Conservation (phyloP, 805 yeast species). For the Suhomyces sp. region DNA sequence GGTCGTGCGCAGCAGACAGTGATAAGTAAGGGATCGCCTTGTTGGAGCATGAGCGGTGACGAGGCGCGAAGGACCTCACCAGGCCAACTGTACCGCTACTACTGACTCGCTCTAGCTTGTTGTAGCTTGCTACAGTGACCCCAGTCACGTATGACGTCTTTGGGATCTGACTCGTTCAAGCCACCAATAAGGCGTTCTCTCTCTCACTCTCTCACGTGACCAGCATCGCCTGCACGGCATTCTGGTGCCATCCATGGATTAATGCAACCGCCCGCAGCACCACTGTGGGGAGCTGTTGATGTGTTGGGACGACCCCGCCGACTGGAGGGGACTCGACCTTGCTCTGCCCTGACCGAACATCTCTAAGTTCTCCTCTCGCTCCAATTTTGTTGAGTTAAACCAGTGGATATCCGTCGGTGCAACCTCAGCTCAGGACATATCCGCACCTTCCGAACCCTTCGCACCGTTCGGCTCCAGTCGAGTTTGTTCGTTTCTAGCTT, state of each 20-base stretch:
- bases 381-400: neutral
- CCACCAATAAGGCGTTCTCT: neutral
- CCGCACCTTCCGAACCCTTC: neutral
- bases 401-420: neutral
- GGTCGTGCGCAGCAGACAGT: neutral
- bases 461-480: neutral
- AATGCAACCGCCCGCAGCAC: neutral
- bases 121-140: neutral
- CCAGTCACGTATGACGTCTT: neutral
- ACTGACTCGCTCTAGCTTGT: neutral
- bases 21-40: neutral
- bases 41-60: neutral
- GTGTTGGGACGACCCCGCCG: neutral
- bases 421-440: neutral
- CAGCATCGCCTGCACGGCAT: neutral
- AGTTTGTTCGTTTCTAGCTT: neutral
- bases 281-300: neutral
- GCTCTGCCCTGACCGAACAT: neutral
- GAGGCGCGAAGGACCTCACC: neutral
- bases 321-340: neutral
- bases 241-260: neutral
- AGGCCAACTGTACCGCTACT: neutral
- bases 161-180: neutral
- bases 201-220: neutral
- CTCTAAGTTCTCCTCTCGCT: neutral